Percentiles rank a stretch among this genome's conserved stretches.
Evolutionary conservation across 345 rosid species (phyloP).

Genomic region (Populus ilicifolia): DNA sequence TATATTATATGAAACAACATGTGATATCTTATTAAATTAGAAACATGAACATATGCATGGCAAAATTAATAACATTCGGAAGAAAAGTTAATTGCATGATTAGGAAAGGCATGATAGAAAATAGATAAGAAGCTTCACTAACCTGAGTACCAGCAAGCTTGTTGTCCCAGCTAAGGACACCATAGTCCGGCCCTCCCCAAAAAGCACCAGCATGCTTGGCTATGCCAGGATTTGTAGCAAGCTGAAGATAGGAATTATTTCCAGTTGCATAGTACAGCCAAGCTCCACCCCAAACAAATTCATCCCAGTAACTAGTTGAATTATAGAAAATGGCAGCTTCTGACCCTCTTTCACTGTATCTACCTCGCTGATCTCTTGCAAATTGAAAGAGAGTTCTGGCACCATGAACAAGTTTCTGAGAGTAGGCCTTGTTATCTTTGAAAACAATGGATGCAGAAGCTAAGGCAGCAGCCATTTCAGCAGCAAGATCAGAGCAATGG

Average conservation of each 20-base stretch:
- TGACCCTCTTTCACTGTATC: slow-evolving; percentile 65
- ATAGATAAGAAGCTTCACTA: slow-evolving; percentile 9
- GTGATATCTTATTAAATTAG: neutral
- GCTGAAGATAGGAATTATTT: slow-evolving; percentile 62
- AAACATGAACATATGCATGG: neutral
- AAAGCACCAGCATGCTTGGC: slow-evolving; percentile 93
- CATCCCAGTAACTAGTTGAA: slow-evolving; percentile 90
- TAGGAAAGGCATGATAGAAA: neutral
- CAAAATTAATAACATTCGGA: neutral
- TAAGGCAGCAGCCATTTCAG: slow-evolving; percentile 95
- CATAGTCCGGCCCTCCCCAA: slow-evolving; percentile 83
- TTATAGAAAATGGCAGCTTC: slow-evolving; percentile 73
- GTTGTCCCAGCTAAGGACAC: slow-evolving; percentile 97
- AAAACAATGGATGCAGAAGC: slow-evolving; percentile 96
- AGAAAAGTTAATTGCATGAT: neutral
- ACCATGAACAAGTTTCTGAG: slow-evolving; percentile 90
- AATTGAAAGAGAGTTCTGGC: slow-evolving; percentile 69
- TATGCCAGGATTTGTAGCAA: slow-evolving; percentile 64
- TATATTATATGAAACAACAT: neutral
- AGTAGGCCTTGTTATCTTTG: slow-evolving; percentile 87
- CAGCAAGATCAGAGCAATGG: slow-evolving; percentile 89
- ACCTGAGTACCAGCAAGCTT: slow-evolving; percentile 98
- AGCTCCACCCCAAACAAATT: slow-evolving; percentile 88
- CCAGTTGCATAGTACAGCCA: slow-evolving; percentile 98
- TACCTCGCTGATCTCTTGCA: slow-evolving; percentile 65